A percentile compares a stretch with the other conserved stretches of the same genome.
phyloP scores from a whole-genome alignment of 495 filamentous ascomycete species.

The Hypoxylon crocopeplum region DNA sequence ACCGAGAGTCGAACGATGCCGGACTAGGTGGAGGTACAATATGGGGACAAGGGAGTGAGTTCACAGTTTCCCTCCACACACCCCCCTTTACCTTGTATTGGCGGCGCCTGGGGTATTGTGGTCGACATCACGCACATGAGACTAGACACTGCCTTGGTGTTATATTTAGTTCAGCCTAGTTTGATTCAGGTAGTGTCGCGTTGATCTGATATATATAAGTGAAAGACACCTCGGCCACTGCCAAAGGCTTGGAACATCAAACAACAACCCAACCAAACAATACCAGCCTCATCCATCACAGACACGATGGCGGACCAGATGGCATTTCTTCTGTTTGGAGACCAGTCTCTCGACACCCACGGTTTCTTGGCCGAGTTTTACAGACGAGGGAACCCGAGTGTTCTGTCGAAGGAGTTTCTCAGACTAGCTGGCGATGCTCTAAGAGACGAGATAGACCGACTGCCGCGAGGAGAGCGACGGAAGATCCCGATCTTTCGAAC shows the following conservation, averaged over 20 bases:
- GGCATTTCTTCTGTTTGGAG: slow-evolving; percentile 71
- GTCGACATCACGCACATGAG: slow-evolving; percentile 35
- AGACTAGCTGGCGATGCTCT: slow-evolving; percentile 67
- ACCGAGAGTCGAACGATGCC: slow-evolving; percentile 46
- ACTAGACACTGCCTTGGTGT: slow-evolving; percentile 27
- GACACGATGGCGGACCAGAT: slow-evolving; percentile 52
- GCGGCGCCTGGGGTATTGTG: slow-evolving; percentile 22
- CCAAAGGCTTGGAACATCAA: slow-evolving; percentile 15
- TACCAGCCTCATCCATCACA: slow-evolving; percentile 24
- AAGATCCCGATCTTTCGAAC: slow-evolving; percentile 72
- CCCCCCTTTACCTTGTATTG: slow-evolving; percentile 19
- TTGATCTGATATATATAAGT: slow-evolving; percentile 43
- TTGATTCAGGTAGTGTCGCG: slow-evolving; percentile 21
- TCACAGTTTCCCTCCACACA: slow-evolving; percentile 20
- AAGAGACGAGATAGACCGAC: slow-evolving; percentile 65
- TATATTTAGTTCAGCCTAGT: slow-evolving; percentile 39
- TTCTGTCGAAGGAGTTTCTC: slow-evolving; percentile 70
- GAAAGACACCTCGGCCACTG: slow-evolving; percentile 29
- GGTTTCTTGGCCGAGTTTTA: slow-evolving; percentile 67
- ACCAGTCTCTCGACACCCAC: slow-evolving; percentile 78
- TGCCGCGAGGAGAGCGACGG: slow-evolving; percentile 65
- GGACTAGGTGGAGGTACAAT: slow-evolving; percentile 31
- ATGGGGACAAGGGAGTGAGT: slow-evolving; percentile 33
- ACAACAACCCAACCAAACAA: slow-evolving; percentile 22
- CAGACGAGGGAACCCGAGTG: slow-evolving; percentile 66